Evolutionary conservation across 73 alveolate genomes (phyloP), one percentile per base, ranked within the genome.

Genomic region (Durusdinium trenchii): DNA sequence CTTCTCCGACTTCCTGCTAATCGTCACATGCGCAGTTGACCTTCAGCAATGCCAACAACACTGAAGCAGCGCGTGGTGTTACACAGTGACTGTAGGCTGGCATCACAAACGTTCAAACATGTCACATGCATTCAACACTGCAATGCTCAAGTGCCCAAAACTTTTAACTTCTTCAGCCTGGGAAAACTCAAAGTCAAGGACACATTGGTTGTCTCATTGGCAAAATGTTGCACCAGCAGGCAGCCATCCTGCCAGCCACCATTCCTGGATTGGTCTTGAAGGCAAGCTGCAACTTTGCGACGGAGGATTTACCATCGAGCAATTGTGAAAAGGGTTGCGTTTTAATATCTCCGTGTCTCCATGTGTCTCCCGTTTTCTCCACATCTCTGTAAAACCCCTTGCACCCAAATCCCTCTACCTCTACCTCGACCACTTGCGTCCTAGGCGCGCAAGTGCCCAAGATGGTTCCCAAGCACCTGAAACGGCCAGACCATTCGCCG

Each of bases 201-300:
- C 71, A 61, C 48, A 42, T 43, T 45, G 48, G 81, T 48, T 28
- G 71, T 62, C 51, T 48, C 85, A 50, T 87, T 87, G 47, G 47
- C 48, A 45, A 79, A 40, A 20, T 69, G 26, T 35, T 45, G 67
- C 6, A 83, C 95, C 0, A 46, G 64, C 36, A 87, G 85, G 95
- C 95, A 87, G 71, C 85, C 95, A 28, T 87, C 95, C 35, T 87
- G 51, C 95, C 95, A 87, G 2, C 47, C 85, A 30, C 85, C 85
- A 0, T 12, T 9, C 95, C 95, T 87, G 36, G 3, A 47, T 30
- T 64, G 45, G 79, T 36, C 38, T 30, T 64, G 16, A 42, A 60
- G 1, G 18, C 6, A 1, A 60, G 30, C 18, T 23, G 12, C n/a
- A 1, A 60, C 73, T 32, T 23, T 2, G 3, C n/a, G 0, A 60